Evolutionary conservation across 148 eudicot genomes (phyloP), one percentile per base, ranked within the genome.

Genomic region (Simmondsia chinensis): DNA sequence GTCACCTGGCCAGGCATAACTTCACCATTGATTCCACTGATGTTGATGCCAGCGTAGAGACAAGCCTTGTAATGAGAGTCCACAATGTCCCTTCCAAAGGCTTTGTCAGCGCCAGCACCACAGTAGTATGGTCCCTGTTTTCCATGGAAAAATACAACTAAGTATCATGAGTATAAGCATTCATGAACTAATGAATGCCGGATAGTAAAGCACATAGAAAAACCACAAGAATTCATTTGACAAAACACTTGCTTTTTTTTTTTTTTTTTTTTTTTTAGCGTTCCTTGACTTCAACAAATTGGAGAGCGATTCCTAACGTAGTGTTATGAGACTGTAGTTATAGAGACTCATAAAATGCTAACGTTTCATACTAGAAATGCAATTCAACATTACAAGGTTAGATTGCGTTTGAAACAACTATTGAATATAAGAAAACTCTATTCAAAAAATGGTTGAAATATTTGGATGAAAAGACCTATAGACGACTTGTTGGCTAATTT

Each of bases 1-100:
- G n/a, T 20, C 51, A 75, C 81, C 81, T 74, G 80, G 43, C 69
- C 76, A 5, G 81, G 76, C 80, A 74, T 74, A 28, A 74, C 80
- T 63, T 74, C 80, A 36, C 63, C 80, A 10, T 74, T 74, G 57
- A 74, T 55, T 14, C 80, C 80, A 62, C 76, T 66, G 24, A 74
- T 74, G 47, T 62, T 40, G n/a, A 70, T 54, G 14, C 80, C 80
- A 34, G 80, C 72, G 62, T 65, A 74, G 10, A 74, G 46, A 33
- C 80, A 69, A 2, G 80, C 75, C 56, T 74, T 74, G 56, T 74
- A 74, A 54, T 74, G 80, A 30, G 80, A 53, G 48, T 74, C 68
- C 2, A 74, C 76, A 32, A 74, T 66, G 44, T 66, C 80, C 21
- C 80, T 59, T 6, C 75, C 80, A 36, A 57, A 74, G 7, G 80